Evolutionary conservation across 257 asterid species (phyloP).

Genomic region (Ajuga chamaepitys): DNA sequence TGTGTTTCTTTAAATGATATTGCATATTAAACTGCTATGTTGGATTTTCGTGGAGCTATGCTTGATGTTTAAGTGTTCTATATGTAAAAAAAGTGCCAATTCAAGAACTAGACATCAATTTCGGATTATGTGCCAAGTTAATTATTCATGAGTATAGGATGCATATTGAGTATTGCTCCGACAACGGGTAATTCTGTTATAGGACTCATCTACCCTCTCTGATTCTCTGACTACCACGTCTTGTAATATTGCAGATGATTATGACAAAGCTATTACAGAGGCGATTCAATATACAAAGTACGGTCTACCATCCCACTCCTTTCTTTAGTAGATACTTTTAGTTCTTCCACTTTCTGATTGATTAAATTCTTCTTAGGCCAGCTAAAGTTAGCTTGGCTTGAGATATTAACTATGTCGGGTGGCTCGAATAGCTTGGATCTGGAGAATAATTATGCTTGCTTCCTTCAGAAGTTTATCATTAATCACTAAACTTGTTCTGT

Average conservation of each 20-base stretch:
- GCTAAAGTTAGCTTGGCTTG: neutral
- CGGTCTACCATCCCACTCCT: conserved; percentile 2
- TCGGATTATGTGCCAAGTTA: neutral
- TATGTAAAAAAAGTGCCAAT: neutral
- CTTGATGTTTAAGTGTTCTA: neutral
- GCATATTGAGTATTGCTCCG: neutral
- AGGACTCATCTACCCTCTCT: neutral
- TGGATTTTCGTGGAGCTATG: conserved; percentile 3
- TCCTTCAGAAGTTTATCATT: neutral
- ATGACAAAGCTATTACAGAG: conserved; percentile 65
- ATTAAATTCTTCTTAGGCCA: neutral
- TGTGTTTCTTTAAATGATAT: neutral
- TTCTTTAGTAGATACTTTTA: neutral
- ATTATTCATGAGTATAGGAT: neutral
- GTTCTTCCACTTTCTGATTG: neutral
- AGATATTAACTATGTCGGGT: neutral
- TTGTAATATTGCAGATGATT: conserved; percentile 52
- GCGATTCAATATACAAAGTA: conserved; percentile 63
- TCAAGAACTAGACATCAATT: neutral
- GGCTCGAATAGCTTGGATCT: neutral
- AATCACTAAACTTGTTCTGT: neutral
- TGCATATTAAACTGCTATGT: neutral
- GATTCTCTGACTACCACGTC: conserved; percentile 7
- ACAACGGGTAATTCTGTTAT: neutral
- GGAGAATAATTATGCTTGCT: neutral